Conservation (phyloP, 345 rosid species). For the Brassica napus region Da-Ae NC_063451.1:44740501-44741000, state of each 20-base stretch:
- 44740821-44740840: slow-evolving; percentile 91
- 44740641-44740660: slow-evolving; percentile 90
- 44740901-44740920: slow-evolving; percentile 80
- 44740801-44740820: neutral
- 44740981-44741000: neutral
- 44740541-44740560: slow-evolving; percentile 97
- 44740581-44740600: slow-evolving; percentile 95
- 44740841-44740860: slow-evolving; percentile 96
- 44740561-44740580: slow-evolving; percentile 93
- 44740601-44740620: slow-evolving; percentile 99
- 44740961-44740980: slow-evolving; percentile 5
- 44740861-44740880: slow-evolving; percentile 95
- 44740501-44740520: neutral
- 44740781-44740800: neutral
- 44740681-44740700: slow-evolving; percentile 91
- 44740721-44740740: slow-evolving; percentile 97
- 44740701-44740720: slow-evolving; percentile 98
- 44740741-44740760: slow-evolving; percentile 51
- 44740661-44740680: slow-evolving; percentile 96
- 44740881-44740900: slow-evolving; percentile 98
- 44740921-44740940: slow-evolving; percentile 84
- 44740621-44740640: slow-evolving; percentile 97
- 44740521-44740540: slow-evolving; percentile 26
- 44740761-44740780: slow-evolving; percentile 2
- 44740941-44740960: slow-evolving; percentile 10